Evolutionary conservation across 805 yeast species (phyloP), one percentile per base, ranked within the genome.

Genomic region (Vanderwaltozyma yarrowii): DNA sequence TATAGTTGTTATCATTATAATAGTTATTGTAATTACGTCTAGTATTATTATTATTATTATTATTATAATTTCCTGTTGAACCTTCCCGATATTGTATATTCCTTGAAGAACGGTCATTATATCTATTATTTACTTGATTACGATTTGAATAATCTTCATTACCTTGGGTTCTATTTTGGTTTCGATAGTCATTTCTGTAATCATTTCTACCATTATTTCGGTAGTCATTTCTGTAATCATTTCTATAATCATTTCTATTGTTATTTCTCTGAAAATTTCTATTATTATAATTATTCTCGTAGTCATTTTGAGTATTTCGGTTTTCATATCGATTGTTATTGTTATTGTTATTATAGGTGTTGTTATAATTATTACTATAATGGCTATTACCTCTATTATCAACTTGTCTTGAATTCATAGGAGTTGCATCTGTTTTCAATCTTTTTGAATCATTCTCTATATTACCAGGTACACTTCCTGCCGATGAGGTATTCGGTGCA

Each of bases 271-370:
- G 23, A 13, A 16, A 5, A 25, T 33, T 18, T 16, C 30, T 26
- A 15, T n/a, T 21, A 21, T 21, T 21, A 7, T 21, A 9, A 21
- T 27, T 35, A 29, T 32, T 58, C 37, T 45, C 49, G 19, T 47
- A 33, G 46, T 21, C n/a, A n/a, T n/a, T n/a, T n/a, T n/a, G n/a
- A n/a, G n/a, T n/a, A n/a, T n/a, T n/a, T n/a, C n/a, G 20, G 32
- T 42, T 40, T 19, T 36, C 24, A 30, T 33, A 9, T 25, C 30
- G 38, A n/a, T n/a, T n/a, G n/a, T n/a, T n/a, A n/a, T n/a, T n/a
- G n/a, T n/a, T n/a, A n/a, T n/a, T n/a, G n/a, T n/a, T n/a, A n/a
- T n/a, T n/a, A n/a, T n/a, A n/a, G n/a, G n/a, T n/a, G n/a, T n/a
- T n/a, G n/a, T n/a, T n/a, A n/a, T n/a, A n/a, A n/a, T n/a, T n/a